Evolutionary conservation across 2,329 filamentous ascomycete species (phyloP).

Genomic region (Didymellaceae sp.): DNA sequence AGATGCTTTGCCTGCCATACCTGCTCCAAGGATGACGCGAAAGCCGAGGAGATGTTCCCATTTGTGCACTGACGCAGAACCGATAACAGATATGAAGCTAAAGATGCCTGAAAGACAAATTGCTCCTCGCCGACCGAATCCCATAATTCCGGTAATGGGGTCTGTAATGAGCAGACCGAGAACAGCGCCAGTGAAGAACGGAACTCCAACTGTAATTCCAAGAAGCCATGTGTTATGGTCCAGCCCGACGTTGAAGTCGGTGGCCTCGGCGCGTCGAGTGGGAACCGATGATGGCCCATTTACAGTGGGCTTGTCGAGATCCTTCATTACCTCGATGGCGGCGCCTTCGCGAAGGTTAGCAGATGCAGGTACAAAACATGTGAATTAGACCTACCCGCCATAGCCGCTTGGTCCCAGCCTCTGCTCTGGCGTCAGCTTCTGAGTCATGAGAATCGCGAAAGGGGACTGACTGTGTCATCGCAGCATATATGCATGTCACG

Average conservation of each 20-base stretch:
- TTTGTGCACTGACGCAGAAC: slow-evolving; percentile 13
- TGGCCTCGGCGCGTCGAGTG: not conserved
- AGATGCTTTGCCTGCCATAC: slow-evolving; percentile 49
- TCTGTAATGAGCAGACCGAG: slow-evolving; percentile 4
- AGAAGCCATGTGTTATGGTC: slow-evolving; percentile 6
- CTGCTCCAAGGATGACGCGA: slow-evolving; percentile 36
- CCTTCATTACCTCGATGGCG: slow-evolving; percentile 6
- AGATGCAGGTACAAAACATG: not conserved
- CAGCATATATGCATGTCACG: slow-evolving; percentile 2
- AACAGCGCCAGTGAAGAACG: slow-evolving; percentile 5
- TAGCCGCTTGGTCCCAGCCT: slow-evolving; percentile 11
- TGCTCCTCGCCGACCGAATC: slow-evolving; percentile 37
- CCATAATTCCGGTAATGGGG: slow-evolving; percentile 24
- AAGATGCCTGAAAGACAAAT: slow-evolving; percentile 40
- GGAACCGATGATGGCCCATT: not conserved
- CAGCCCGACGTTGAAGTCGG: not conserved
- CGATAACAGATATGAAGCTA: slow-evolving; percentile 24
- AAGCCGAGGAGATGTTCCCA: slow-evolving; percentile 20
- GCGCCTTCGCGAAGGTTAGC: not conserved
- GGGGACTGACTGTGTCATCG: slow-evolving; percentile 5
- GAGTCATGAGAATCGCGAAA: not conserved
- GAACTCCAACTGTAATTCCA: slow-evolving; percentile 3
- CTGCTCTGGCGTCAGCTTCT: not conserved
- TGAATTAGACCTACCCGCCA: not conserved
- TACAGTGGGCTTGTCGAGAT: not conserved